Base-by-base conservation (phyloP, 257 asterid genomes). In the Solanum chilense region DNA sequence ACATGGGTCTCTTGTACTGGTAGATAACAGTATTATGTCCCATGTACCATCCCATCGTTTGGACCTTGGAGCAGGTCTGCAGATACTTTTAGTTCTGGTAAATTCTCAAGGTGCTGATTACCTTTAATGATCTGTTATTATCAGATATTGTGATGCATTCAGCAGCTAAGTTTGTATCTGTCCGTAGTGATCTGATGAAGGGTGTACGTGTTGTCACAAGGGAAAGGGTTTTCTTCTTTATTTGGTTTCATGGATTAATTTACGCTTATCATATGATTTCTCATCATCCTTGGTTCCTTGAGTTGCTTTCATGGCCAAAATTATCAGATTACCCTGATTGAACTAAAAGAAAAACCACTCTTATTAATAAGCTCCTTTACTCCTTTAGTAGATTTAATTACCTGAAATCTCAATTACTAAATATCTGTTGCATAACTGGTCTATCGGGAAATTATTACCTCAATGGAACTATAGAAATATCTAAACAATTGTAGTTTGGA, bases 151-250 rank as follows among this genome's bases (percentile, higher is more conserved):
- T 97, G 89, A 95, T 95, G 99, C 94, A 93, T 89, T 94, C 98
- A 6, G 98, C 98, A 31, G 94, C 99, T 42, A 95, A 97, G 90
- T 97, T 97, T 92, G 94, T 97, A 88, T 66, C 98, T 78, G 99
- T 98, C 84, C 98, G 95, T 89, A 92, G 96, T 84, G 98, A 97
- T 89, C 90, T 94, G 87, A 94, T 97, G 98, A 98, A 95, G 4
- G 98, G 98, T 29, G 92, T 93, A 84, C 96, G 94, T 91, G 91
- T 97, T 64, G 86, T 97, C 69, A 95, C 91, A 90, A 98, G 95
- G 85, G 97, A 95, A 90, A 94, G 96, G 98, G 96, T 94, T n/a
- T n/a, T n/a, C n/a, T n/a, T n/a, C n/a, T n/a, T n/a, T n/a, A n/a
- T n/a, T n/a, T n/a, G 98, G 96, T 94, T 74, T 74, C 80, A 35